Base-by-base conservation (phyloP, 805 yeast genomes). In the Hanseniaspora pseudoguilliermondii region DNA sequence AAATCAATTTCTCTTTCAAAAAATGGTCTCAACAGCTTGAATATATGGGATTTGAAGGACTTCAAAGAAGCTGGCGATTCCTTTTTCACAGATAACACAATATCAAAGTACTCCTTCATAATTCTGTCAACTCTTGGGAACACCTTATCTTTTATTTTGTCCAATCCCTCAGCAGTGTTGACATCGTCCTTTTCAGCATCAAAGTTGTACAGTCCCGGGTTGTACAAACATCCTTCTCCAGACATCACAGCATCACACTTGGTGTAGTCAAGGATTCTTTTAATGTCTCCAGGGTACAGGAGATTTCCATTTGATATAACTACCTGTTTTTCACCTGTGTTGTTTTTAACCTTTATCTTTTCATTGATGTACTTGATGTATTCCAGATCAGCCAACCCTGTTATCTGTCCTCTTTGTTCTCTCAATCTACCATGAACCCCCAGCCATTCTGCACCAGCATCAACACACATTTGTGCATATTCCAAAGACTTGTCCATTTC, bases 351-450 rank as follows among this genome's bases (percentile, higher is more conserved):
- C 0, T 91, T 85, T 48, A 93, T 72, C 60, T 86, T 83, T 32
- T 89, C 95, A 57, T 93, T 74, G 42, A 93, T 65, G 65, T 80
- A 87, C 61, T 75, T 78, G 58, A 93, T 76, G 29, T 83, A 75
- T 34, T 80, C 76, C 97, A 98, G 91, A 70, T 93, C 90, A 1
- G 99, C 97, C 50, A 93, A 71, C 0, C 98, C 98, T 0, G 98
- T 91, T 58, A 80, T 78, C 67, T 91, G 97, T 7, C 98, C 99
- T 69, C 93, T 93, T 95, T 89, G 91, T 57, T 91, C 98, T 60
- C 99, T 77, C 0, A 97, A 84, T 62, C 98, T 78, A 2, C 97
- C 97, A 68, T 93, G 99, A 9, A 93, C 85, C 1, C 97, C 89
- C 40, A 93, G 72, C 67, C 91, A 86, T 70, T 90, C 96, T 0